These are phyloP conservation scores for Geranium incanum DNA, from an alignment of 441 rosid genomes.

Conservation along the genomic window DNA sequence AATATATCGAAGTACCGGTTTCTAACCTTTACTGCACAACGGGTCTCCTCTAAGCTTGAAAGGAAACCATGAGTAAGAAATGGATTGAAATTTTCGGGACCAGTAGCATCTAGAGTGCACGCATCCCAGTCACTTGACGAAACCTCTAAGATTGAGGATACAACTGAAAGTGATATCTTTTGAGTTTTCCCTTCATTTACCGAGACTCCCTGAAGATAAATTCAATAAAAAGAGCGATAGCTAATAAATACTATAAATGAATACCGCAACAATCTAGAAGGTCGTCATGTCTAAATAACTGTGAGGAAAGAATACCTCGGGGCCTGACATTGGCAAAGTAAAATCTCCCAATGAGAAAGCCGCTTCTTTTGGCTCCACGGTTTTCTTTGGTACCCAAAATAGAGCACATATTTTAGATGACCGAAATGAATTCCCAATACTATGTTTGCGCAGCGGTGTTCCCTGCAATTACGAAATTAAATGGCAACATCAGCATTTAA, in stretches of 20 bases:
- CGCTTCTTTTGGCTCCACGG: slow-evolving; percentile 37
- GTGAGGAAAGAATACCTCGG: slow-evolving; percentile 45
- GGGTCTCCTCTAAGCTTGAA: slow-evolving; percentile 75
- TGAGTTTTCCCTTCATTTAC: slow-evolving; percentile 23
- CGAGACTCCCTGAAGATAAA: slow-evolving; percentile 32
- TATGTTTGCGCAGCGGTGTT: slow-evolving; percentile 24
- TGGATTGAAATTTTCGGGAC: slow-evolving; percentile 62
- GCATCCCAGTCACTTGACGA: slow-evolving; percentile 66
- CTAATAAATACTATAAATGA: not conserved
- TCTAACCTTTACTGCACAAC: slow-evolving; percentile 61
- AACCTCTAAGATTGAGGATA: slow-evolving; percentile 69
- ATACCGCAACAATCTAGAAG: not conserved
- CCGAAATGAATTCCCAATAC: slow-evolving; percentile 22
- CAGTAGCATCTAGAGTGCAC: slow-evolving; percentile 64
- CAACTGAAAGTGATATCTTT: slow-evolving; percentile 47
- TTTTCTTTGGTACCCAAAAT: slow-evolving; percentile 65
- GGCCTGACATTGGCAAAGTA: slow-evolving; percentile 40
- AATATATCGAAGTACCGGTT: not conserved
- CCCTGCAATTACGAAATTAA: slow-evolving; percentile 31
- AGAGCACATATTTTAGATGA: slow-evolving; percentile 41
- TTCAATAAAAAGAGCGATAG: slow-evolving; percentile 12
- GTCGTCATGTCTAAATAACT: not conserved
- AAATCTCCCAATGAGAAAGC: slow-evolving; percentile 43
- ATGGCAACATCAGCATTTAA: slow-evolving; percentile 1
- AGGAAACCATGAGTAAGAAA: slow-evolving; percentile 76